Evolutionary conservation across 2,329 filamentous ascomycete species (phyloP), one percentile per base, ranked within the genome.

Genomic region (Leptographium procerum): DNA sequence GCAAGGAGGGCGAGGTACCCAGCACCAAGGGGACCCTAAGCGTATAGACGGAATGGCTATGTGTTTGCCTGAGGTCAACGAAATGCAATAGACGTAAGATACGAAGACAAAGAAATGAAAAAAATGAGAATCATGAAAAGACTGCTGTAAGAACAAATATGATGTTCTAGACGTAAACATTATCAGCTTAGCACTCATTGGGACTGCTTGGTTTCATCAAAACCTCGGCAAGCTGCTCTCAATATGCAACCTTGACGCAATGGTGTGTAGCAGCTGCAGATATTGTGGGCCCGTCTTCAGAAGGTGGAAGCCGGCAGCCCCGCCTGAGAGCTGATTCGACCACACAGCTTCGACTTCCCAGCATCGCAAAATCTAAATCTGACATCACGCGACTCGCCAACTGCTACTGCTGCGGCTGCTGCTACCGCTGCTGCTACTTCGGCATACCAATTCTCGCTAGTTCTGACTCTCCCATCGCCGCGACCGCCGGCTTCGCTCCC

Each of bases 11-110:
- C 3, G 94, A 99, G 78, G 85, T 97, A 29, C 89, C 91, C 57
- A 96, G 91, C 75, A 97, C 92, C 10, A 97, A 97, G 81, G 92
- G 92, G 13, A 95, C 95, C 36, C 71, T 96, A 72, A 84, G 77
- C 67, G 81, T 81, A 26, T 50, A 50, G 47, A n/a, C n/a, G n/a
- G n/a, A n/a, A n/a, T n/a, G n/a, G n/a, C n/a, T n/a, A n/a, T n/a
- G n/a, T n/a, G 13, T 40, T 16, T 3, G 40, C 36, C 13, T 40
- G 14, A 6, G 16, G 40, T 4, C 16, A 4, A 8, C 9, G 5
- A 19, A 19, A 43, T 5, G 8, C 36, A 40, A 24, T 48, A 24
- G 45, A 26, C 26, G 48, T 29, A 29, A 3, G 26, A 28, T 31
- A 29, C 8, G 4, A 59, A 13, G 6, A 54, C 8, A 52, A 45